Percentiles rank a stretch among this genome's conserved stretches.
phyloP scores from a whole-genome alignment of 305 asterid species.

The Fraxinus paxiana region DNA sequence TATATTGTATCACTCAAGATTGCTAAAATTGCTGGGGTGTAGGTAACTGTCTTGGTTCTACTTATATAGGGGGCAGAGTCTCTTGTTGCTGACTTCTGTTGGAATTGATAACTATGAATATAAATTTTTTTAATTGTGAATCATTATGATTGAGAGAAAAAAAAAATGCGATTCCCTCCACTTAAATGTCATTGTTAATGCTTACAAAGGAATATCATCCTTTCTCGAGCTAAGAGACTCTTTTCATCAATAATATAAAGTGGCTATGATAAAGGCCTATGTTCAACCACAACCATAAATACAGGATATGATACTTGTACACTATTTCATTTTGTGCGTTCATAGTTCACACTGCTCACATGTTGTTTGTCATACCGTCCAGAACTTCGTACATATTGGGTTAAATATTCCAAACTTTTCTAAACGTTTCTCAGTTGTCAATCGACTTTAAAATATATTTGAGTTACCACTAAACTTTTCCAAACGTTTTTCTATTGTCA shows the following conservation, averaged over 20 bases:
- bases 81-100: constrained; percentile 9
- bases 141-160: constrained; percentile 32
- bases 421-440: neutral
- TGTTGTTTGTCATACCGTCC: neutral
- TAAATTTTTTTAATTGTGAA: neutral
- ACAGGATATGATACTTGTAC: constrained; percentile 25
- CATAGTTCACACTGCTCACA: neutral
- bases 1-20: neutral
- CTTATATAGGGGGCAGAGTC: constrained; percentile 25
- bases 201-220: constrained; percentile 29
- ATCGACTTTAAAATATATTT: neutral
- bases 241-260: constrained; percentile 30
- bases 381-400: too few relatives aligned
- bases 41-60: constrained; percentile 10
- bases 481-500: neutral
- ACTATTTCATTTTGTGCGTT: neutral
- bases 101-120: constrained; percentile 1
- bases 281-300: constrained; percentile 2
- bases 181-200: constrained; percentile 13
- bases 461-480: neutral
- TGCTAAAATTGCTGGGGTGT: neutral
- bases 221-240: constrained; percentile 9
- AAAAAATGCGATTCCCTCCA: constrained; percentile 26
- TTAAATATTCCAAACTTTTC: too few relatives aligned
- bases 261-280: constrained; percentile 14